Conservation (phyloP, 495 filamentous ascomycete species). For the Trichoderma reesei region DNA sequence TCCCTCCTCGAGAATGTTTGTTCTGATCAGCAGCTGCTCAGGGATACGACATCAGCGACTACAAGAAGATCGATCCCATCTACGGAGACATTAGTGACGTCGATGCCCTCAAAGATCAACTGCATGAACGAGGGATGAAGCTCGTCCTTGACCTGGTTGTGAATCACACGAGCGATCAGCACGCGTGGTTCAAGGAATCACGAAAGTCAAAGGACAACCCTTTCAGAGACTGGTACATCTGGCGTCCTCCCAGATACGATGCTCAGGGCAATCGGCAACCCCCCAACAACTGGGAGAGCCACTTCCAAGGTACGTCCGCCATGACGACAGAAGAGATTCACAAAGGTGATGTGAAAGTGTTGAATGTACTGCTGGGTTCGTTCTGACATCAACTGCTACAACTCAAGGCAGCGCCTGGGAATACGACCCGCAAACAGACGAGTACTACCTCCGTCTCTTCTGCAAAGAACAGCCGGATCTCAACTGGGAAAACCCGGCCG, state of each 20-base stretch:
- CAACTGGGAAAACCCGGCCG: constrained; percentile 50
- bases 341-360: background rate
- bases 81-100: constrained; percentile 57
- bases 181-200: constrained; percentile 54
- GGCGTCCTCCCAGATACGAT: constrained; percentile 42
- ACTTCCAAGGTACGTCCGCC: constrained; percentile 23
- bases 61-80: constrained; percentile 47
- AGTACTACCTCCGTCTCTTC: constrained; percentile 56
- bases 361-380: constrained; percentile 16
- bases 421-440: constrained; percentile 40
- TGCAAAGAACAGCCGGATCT: constrained; percentile 48
- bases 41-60: constrained; percentile 57
- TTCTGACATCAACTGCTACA: constrained; percentile 19
- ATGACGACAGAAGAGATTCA: background rate
- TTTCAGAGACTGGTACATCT: constrained; percentile 55
- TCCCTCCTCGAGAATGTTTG: background rate
- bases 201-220: constrained; percentile 39
- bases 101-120: constrained; percentile 45
- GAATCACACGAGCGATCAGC: constrained; percentile 56
- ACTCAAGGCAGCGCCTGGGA: constrained; percentile 25
- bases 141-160: constrained; percentile 55
- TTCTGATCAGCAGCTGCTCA: background rate
- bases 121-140: constrained; percentile 46
- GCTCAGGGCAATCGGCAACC: constrained; percentile 42
- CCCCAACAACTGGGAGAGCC: constrained; percentile 50